Base-by-base conservation (phyloP, 768 basidiomycete species). In the Clavulina sp. region DNA sequence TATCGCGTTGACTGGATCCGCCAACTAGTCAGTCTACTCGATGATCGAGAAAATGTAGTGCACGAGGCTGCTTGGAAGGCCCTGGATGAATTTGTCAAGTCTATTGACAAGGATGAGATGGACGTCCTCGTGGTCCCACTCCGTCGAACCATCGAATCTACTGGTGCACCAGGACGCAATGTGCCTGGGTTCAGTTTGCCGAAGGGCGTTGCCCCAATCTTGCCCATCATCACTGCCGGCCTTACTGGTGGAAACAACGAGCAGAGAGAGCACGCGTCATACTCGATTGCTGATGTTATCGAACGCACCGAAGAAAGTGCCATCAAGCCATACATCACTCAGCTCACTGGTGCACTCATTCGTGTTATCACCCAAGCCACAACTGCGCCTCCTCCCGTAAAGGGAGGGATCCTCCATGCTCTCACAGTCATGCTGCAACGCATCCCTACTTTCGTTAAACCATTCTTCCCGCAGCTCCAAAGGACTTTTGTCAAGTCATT, bases 401-500 rank as follows among this genome's bases (percentile, higher is more conserved):
- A 97, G 68, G 78, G 77, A 3, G 91, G 83, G 9, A 92, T 99
- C 57, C 73, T 99, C 29, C 76, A 74, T 31, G 86, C 92, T 4
- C 73, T 99, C 48, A 76, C 80, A 0, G 76, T 80, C 21, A 86
- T 96, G 77, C 70, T 97, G 40, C 78, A 80, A 56, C 74, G 76
- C 41, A 91, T 95, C 23, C 91, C 92, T 0, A 69, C 73, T 3
- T 85, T 93, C 58, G 88, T 97, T 58, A 87, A 85, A 64, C 93
- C 93, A 2, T 97, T 97, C 80, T 96, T 96, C 75, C 95, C 93
- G 2, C 95, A 97, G 60, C 68, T 97, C 31, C 93, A 96, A 60
- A 77, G 92, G 31, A 96, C 91, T 0, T 96, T 97, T 60, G 84
- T 95, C 62, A 97, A 97, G 68, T 84, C 88, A 41, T 74, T 83